phyloP scores from a whole-genome alignment of 108 stramenopile species.

The Nannochloropsis salina region DNA sequence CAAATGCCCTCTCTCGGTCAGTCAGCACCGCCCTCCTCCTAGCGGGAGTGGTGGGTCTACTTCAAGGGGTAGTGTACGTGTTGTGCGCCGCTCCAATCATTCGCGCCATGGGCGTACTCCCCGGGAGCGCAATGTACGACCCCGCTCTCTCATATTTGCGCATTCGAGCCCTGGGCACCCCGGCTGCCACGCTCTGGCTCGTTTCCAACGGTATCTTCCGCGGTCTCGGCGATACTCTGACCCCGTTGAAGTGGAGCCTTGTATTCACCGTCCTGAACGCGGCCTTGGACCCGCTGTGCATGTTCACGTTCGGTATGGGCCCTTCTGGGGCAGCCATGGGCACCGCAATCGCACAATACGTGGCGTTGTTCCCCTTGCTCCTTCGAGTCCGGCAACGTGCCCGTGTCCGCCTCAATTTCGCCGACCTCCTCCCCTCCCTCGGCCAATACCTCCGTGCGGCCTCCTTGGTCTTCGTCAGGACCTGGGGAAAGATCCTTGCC shows the following conservation, averaged over 20 bases:
- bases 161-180: conserved; percentile 71
- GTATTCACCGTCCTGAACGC: conserved; percentile 71
- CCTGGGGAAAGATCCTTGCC: conserved; percentile 73
- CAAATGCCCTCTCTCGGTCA: neutral
- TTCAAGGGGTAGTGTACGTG: conserved; percentile 70
- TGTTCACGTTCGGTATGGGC: conserved; percentile 69
- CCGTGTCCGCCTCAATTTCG: neutral
- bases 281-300: conserved; percentile 75
- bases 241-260: conserved; percentile 71
- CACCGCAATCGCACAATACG: conserved; percentile 74
- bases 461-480: conserved; percentile 66
- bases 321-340: conserved; percentile 83
- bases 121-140: conserved; percentile 64
- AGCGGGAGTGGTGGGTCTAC: conserved; percentile 66
- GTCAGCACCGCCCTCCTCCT: conserved; percentile 65
- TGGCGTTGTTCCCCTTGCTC: conserved; percentile 69
- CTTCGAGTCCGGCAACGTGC: neutral
- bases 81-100: conserved; percentile 60
- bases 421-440: conserved; percentile 33
- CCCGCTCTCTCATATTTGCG: conserved; percentile 72
- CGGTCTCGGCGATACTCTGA: conserved; percentile 81
- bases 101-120: conserved; percentile 65
- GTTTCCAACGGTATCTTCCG: conserved; percentile 86
- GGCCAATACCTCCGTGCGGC: conserved; percentile 69
- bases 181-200: conserved; percentile 78